A percentile compares a stretch with the other conserved stretches of the same genome.
These are phyloP conservation scores for cucumber (Cucumis sativus) DNA, from an alignment of 306 rosid genomes.

Conservation along the genomic window DNA sequence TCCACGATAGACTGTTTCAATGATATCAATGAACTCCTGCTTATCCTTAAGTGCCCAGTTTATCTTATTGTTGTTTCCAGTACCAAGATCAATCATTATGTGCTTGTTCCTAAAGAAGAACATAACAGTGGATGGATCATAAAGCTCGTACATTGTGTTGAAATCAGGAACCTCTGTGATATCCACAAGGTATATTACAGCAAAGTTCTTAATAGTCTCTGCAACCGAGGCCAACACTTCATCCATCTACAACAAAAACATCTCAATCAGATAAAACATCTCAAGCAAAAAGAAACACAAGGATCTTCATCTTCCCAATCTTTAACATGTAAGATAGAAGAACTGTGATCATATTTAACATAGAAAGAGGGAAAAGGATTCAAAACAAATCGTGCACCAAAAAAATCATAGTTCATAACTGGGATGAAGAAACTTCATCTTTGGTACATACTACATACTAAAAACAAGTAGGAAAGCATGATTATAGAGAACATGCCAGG, in stretches of 20 bases:
- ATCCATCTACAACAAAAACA: conserved; percentile 48
- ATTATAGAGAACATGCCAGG: background rate
- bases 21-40: conserved; percentile 84
- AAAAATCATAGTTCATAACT: background rate
- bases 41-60: conserved; percentile 98
- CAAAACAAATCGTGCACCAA: background rate
- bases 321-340: background rate
- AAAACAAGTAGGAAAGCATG: background rate
- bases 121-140: conserved; percentile 88
- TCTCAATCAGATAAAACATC: background rate
- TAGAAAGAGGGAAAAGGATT: background rate
- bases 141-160: conserved; percentile 90
- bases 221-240: conserved; percentile 87
- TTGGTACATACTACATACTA: background rate
- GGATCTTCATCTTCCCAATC: background rate
- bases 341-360: background rate
- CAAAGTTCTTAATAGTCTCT: conserved; percentile 79
- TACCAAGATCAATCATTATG: conserved; percentile 96
- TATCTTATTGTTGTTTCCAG: conserved; percentile 98
- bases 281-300: too few species aligned
- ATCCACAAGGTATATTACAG: conserved; percentile 92
- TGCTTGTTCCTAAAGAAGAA: conserved; percentile 95
- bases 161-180: conserved; percentile 95
- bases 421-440: background rate
- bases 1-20: conserved; percentile 79